Conservation (phyloP, 1,284 basidiomycete genomes). For the Pisolithus thermaeus region DNA sequence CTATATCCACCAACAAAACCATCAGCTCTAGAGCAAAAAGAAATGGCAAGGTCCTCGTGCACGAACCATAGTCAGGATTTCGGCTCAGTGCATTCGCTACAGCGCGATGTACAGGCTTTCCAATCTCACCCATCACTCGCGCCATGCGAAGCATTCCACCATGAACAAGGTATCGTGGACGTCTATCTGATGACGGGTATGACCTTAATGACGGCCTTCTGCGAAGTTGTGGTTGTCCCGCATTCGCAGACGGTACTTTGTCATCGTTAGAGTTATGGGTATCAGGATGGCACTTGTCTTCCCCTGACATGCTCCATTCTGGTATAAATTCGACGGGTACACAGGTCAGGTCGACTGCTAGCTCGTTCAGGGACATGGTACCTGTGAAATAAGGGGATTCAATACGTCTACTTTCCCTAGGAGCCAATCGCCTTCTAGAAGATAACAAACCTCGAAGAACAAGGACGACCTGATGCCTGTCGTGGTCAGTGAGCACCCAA, state of each 20-base stretch:
- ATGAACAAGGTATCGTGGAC: constrained; percentile 53
- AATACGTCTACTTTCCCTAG: constrained; percentile 1
- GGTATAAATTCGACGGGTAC: constrained; percentile 64
- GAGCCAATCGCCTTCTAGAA: neutral
- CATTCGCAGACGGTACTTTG: constrained; percentile 26
- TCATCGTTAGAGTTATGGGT: constrained; percentile 9
- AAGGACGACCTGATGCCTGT: constrained; percentile 63
- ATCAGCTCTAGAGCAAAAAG: constrained; percentile 8
- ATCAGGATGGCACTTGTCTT: constrained; percentile 17
- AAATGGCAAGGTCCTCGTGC: neutral
- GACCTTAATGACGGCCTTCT: constrained; percentile 20
- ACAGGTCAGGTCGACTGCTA: constrained; percentile 78
- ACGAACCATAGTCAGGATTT: constrained; percentile 66
- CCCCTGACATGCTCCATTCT: constrained; percentile 32
- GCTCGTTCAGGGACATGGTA: constrained; percentile 79
- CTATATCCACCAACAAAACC: constrained; percentile 30
- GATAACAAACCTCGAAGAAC: constrained; percentile 52
- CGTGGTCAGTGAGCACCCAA: constrained; percentile 77
- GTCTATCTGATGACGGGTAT: constrained; percentile 10
- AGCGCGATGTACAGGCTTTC: constrained; percentile 72
- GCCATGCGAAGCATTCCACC: constrained; percentile 79
- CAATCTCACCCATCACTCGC: constrained; percentile 67
- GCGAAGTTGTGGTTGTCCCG: constrained; percentile 18
- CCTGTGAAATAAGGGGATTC: constrained; percentile 32
- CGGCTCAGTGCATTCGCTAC: constrained; percentile 62